phyloP scores from a whole-genome alignment of 371 early-diverging fungal species.

The Mitosporidium daphniae region DNA sequence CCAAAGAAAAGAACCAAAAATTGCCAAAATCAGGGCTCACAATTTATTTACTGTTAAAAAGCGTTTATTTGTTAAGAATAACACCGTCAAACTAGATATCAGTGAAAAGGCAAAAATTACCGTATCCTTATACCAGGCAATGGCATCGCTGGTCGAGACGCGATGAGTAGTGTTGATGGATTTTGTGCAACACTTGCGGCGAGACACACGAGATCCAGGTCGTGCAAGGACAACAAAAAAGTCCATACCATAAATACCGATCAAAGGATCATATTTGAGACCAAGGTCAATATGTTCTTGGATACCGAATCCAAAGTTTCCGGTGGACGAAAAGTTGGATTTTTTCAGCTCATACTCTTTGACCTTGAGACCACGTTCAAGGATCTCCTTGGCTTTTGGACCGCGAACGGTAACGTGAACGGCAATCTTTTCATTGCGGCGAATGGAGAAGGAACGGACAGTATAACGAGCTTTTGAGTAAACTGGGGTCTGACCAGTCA shows the following conservation, averaged over 20 bases:
- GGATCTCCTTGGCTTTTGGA: slow-evolving; percentile 66
- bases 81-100: slow-evolving; percentile 9
- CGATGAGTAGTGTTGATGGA: slow-evolving; percentile 67
- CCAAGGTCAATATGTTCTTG: slow-evolving; percentile 99
- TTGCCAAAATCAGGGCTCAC: too few relatives aligned
- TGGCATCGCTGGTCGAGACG: slow-evolving; percentile 41
- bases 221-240: slow-evolving; percentile 89
- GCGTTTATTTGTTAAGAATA: slow-evolving; percentile 4
- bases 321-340: slow-evolving; percentile 79
- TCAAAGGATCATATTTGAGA: slow-evolving; percentile 97
- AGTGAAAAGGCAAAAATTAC: slow-evolving; percentile 4
- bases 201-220: slow-evolving; percentile 76
- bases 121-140: slow-evolving; percentile 23
- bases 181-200: slow-evolving; percentile 54
- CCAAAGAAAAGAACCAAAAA: too few relatives aligned
- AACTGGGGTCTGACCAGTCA: slow-evolving; percentile 94
- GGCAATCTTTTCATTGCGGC: slow-evolving; percentile 99
- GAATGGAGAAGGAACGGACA: slow-evolving; percentile 95
- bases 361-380: slow-evolving; percentile 94
- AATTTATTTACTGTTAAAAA: too few relatives aligned
- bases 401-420: slow-evolving; percentile 96
- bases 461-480: slow-evolving; percentile 98
- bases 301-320: slow-evolving; percentile 99
- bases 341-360: slow-evolving; percentile 92
- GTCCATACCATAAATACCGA: slow-evolving; percentile 59